phyloP scores from a whole-genome alignment of 192 early-diverging fungal genomes.

The Diversispora epigaea region DNA sequence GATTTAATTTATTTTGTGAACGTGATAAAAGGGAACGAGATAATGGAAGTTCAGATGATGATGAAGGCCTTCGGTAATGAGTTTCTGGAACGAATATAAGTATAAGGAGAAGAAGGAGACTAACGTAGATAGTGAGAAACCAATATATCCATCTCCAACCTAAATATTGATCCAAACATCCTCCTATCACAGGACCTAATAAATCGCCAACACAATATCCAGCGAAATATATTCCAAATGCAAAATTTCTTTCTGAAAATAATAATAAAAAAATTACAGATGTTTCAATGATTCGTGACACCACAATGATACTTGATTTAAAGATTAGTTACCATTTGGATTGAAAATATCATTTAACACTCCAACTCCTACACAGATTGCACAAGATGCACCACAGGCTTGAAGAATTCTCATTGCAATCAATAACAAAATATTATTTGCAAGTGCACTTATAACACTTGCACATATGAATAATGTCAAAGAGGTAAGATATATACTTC shows the following conservation, averaged over 20 bases:
- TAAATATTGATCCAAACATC: not conserved
- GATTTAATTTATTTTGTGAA: not conserved
- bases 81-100: conserved; percentile 24
- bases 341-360: conserved; percentile 38
- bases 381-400: conserved; percentile 39
- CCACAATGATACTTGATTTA: too few species aligned
- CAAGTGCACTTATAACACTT: conserved; percentile 37
- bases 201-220: conserved; percentile 40
- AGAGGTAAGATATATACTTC: conserved; percentile 42
- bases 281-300: too few species aligned
- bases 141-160: conserved; percentile 40
- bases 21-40: not conserved
- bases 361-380: conserved; percentile 40
- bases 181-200: conserved; percentile 44
- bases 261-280: not conserved
- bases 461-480: conserved; percentile 41
- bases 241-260: conserved; percentile 36
- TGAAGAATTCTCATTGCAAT: conserved; percentile 43
- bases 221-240: conserved; percentile 41
- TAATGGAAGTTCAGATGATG: not conserved
- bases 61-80: not conserved
- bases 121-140: conserved; percentile 38
- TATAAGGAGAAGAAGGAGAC: not conserved
- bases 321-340: not conserved
- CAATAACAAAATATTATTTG: conserved; percentile 41